Evolutionary conservation across 2,329 filamentous ascomycete species (phyloP).

Genomic region (Fusarium torreyae): DNA sequence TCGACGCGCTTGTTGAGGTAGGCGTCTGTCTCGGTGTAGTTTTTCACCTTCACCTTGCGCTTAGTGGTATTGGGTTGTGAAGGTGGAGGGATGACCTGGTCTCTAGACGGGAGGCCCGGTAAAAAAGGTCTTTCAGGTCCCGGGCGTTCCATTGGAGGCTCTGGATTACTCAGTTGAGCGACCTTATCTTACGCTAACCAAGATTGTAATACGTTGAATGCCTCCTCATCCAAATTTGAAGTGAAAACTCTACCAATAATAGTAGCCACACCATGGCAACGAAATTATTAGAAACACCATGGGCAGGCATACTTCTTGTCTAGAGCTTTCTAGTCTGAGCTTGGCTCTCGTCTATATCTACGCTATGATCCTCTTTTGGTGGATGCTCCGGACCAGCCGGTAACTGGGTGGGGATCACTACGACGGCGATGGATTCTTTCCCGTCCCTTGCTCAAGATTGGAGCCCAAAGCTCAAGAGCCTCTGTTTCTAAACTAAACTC

Average conservation of each 20-base stretch:
- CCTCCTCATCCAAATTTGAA: background rate
- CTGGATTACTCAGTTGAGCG: slow-evolving; percentile 3
- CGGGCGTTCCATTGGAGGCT: background rate
- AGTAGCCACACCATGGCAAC: slow-evolving; percentile 5
- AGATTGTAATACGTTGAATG: background rate
- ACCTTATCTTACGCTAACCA: slow-evolving; percentile 27
- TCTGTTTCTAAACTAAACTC: slow-evolving; percentile 9
- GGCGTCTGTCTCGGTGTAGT: slow-evolving; percentile 27
- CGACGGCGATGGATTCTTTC: slow-evolving; percentile 14
- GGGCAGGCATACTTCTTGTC: slow-evolving; percentile 14
- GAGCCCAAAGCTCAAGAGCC: slow-evolving; percentile 34
- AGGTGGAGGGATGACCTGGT: background rate
- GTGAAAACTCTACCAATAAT: slow-evolving; percentile 21
- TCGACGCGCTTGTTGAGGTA: slow-evolving; percentile 12
- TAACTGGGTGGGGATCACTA: slow-evolving; percentile 30
- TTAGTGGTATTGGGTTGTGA: slow-evolving; percentile 1
- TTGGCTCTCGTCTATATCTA: slow-evolving; percentile 33
- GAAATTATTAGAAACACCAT: slow-evolving; percentile 24
- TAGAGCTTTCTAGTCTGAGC: slow-evolving; percentile 35
- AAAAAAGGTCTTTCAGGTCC: background rate
- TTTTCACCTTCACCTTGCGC: slow-evolving; percentile 8
- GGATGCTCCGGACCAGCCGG: slow-evolving; percentile 38
- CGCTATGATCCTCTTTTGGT: slow-evolving; percentile 31
- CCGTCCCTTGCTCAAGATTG: slow-evolving; percentile 21
- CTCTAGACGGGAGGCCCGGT: slow-evolving; percentile 14